Base-by-base conservation (phyloP, 2,329 filamentous ascomycete genomes). In the Colletotrichum sp. region DNA sequence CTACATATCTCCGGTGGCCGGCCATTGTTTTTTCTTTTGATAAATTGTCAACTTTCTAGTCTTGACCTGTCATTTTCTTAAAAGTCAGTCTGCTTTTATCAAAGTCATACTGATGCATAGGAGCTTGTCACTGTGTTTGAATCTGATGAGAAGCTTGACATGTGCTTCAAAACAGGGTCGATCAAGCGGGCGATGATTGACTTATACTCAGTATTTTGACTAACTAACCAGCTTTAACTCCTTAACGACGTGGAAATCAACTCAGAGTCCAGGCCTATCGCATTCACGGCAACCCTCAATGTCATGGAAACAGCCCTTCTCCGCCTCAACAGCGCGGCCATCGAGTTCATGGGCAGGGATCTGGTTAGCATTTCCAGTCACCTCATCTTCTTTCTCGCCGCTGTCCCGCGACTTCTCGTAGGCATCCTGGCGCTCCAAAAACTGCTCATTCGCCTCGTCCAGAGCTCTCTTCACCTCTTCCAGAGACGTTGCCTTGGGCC, bases 371-470 rank as follows among this genome's bases (percentile, higher is more conserved):
- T 13, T 21, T n/a, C 18, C 38, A 48, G 18, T n/a, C 5, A 48
- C 18, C 43, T 21, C 43, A 52, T 58, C 55, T 28, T 28, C 26
- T 7, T 16, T 58, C 24, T 28, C 55, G 16, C 24, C 7, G 26
- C 14, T 58, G 21, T 58, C 55, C 21, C 21, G n/a, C 7, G 21
- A 13, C 55, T 58, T 18, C 55, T 58, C 16, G 16, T 28, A 58
- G 14, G 55, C 13, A 28, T 58, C 26, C 14, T 58, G 21, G 26
- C 26, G 26, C 24, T 24, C 21, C 7, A 28, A 4, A 28, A 58
- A 24, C 7, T 0, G 26, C 55, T 28, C 14, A 28, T 24, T 28
- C 0, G 55, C 26, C 14, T 58, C 0, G 0, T 26, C 24, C 16
- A 58, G 0, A 58, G 21, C 24, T 18, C 4, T 28, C 55, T 58